Percentiles rank a stretch among this genome's conserved stretches.
phyloP scores from a whole-genome alignment of 345 rosid genomes.

The Ceriops tagal region DNA sequence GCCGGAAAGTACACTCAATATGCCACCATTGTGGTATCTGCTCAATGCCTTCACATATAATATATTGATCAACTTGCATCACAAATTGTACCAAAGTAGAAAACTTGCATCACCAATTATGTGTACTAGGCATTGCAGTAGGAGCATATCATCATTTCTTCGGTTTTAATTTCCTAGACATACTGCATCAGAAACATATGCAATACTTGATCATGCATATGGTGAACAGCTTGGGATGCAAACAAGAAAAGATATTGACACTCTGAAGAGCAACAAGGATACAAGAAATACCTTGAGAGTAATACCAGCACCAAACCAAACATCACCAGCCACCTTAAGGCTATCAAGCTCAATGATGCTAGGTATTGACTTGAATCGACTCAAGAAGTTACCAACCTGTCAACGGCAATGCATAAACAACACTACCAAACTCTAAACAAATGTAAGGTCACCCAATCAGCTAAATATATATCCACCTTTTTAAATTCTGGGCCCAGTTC shows the following conservation, averaged over 20 bases:
- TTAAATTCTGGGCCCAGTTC: conserved; percentile 53
- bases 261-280: not conserved
- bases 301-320: conserved; percentile 58
- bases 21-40: too few species aligned
- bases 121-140: too few species aligned
- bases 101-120: too few species aligned
- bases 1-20: too few species aligned
- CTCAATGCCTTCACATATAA: too few species aligned
- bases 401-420: conserved; percentile 6
- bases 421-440: not conserved
- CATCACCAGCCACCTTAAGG: conserved; percentile 58
- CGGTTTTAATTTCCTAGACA: too few species aligned
- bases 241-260: not conserved
- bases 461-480: conserved; percentile 32
- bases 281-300: conserved; percentile 46
- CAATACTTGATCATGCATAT: too few species aligned
- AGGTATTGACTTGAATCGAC: conserved; percentile 56
- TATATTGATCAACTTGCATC: too few species aligned
- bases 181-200: too few species aligned
- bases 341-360: conserved; percentile 49
- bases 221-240: not conserved
- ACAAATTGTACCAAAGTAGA: too few species aligned
- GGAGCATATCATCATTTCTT: too few species aligned
- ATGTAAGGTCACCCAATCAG: not conserved
- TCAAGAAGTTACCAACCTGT: conserved; percentile 43